phyloP scores from a whole-genome alignment of 2,329 filamentous ascomycete species.

The Fusarium kyushuense region DNA sequence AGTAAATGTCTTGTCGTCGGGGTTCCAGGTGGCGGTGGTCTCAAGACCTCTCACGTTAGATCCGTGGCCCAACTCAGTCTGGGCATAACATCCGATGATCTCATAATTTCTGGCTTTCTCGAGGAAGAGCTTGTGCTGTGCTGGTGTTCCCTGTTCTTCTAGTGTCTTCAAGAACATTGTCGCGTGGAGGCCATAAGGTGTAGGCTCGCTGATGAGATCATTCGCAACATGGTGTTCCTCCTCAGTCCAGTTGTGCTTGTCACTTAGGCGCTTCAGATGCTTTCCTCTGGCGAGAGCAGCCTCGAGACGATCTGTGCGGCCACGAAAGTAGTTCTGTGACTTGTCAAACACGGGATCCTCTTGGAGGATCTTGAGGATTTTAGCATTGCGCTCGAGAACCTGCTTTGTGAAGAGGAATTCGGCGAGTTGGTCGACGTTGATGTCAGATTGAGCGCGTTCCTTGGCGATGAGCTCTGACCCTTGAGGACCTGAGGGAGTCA shows the following conservation, averaged over 20 bases:
- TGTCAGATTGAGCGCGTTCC: conserved; percentile 75
- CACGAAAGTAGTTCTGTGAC: conserved; percentile 80
- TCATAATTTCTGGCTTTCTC: conserved; percentile 76
- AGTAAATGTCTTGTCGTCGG: conserved; percentile 78
- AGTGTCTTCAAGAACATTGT: conserved; percentile 66
- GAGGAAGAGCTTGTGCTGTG: conserved; percentile 80
- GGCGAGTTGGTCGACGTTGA: conserved; percentile 75
- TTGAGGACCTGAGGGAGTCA: conserved; percentile 68
- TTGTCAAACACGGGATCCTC: conserved; percentile 81
- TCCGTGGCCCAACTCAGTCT: conserved; percentile 84
- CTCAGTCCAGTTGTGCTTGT: conserved; percentile 74
- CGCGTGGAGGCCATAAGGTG: conserved; percentile 79
- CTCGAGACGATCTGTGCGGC: conserved; percentile 76
- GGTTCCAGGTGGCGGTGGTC: conserved; percentile 80
- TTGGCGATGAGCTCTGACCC: conserved; percentile 75
- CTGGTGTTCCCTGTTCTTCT: conserved; percentile 76
- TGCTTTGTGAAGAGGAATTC: conserved; percentile 77
- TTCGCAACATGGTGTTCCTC: conserved; percentile 74
- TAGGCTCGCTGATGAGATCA: conserved; percentile 78
- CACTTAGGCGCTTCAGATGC: conserved; percentile 73
- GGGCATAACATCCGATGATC: conserved; percentile 82
- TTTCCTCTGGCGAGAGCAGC: conserved; percentile 77
- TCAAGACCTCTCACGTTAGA: conserved; percentile 80
- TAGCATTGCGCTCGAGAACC: conserved; percentile 69
- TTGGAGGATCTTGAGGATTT: conserved; percentile 73